These are phyloP conservation scores for Pulveroboletus frians DNA, from an alignment of 768 basidiomycete species.

Conservation along the genomic window DNA sequence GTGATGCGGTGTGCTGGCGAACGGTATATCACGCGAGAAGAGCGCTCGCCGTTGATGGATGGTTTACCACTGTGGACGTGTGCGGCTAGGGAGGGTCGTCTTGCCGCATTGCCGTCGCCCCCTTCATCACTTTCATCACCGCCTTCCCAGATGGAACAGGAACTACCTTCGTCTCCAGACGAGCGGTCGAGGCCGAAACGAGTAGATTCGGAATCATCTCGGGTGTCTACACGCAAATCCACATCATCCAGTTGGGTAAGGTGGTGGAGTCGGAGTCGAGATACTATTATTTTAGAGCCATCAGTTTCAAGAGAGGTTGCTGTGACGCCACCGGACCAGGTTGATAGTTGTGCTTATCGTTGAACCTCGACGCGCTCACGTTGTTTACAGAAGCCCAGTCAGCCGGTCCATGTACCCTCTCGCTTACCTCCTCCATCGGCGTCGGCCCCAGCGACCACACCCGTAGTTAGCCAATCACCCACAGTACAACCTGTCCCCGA, in stretches of 20 bases:
- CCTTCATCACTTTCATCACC: constrained; percentile 6
- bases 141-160: constrained; percentile 27
- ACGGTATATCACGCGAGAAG: constrained; percentile 74
- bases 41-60: constrained; percentile 70
- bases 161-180: constrained; percentile 16
- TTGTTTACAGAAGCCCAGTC: constrained; percentile 11
- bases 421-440: constrained; percentile 30
- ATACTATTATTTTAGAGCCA: constrained; percentile 23
- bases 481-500: constrained; percentile 26
- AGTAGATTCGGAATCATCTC: constrained; percentile 34
- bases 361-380: neutral
- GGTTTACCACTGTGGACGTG: constrained; percentile 60
- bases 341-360: constrained; percentile 1
- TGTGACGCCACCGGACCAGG: constrained; percentile 24
- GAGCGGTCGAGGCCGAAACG: constrained; percentile 32
- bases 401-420: neutral
- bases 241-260: constrained; percentile 71
- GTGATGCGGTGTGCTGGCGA: constrained; percentile 70
- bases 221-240: constrained; percentile 34
- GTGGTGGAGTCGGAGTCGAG: constrained; percentile 74
- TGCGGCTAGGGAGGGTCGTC: constrained; percentile 26
- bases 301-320: constrained; percentile 21
- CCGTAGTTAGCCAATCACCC: constrained; percentile 23
- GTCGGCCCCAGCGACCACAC: constrained; percentile 44
- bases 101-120: constrained; percentile 11